Percentiles rank a stretch among this genome's conserved stretches.
These are phyloP conservation scores for Trametopsis cervina DNA, from an alignment of 768 basidiomycete genomes.

Conservation along the genomic window DNA sequence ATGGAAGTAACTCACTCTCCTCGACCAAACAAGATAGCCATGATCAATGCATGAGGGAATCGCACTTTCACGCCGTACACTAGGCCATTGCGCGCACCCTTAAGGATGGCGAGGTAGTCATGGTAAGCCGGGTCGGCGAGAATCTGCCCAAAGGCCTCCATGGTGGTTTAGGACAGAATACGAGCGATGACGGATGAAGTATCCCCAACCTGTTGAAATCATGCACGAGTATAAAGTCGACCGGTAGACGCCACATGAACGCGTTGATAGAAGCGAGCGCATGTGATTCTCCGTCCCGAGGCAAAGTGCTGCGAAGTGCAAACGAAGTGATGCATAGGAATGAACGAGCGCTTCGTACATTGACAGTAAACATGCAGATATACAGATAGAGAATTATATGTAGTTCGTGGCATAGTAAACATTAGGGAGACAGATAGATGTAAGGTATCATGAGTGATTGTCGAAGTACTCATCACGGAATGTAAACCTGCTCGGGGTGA, in stretches of 20 bases:
- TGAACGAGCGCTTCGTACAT: too few relatives aligned
- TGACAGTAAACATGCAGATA: too few relatives aligned
- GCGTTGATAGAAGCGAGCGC: not conserved
- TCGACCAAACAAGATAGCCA: slow-evolving; percentile 90
- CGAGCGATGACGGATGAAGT: not conserved
- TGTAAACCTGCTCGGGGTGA: slow-evolving; percentile 35
- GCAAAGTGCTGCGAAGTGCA: too few relatives aligned
- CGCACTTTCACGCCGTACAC: slow-evolving; percentile 89
- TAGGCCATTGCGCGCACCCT: slow-evolving; percentile 88
- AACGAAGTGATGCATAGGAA: too few relatives aligned
- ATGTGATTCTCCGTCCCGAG: not conserved
- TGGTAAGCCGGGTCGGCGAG: slow-evolving; percentile 67
- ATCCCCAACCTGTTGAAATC: not conserved
- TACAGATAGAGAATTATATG: too few relatives aligned
- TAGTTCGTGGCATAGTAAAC: too few relatives aligned
- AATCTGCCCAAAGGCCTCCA: slow-evolving; percentile 21
- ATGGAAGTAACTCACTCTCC: slow-evolving; percentile 62
- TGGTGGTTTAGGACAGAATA: not conserved
- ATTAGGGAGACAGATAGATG: too few relatives aligned
- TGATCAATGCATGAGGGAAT: slow-evolving; percentile 94
- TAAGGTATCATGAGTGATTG: too few relatives aligned
- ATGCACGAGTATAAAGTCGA: not conserved
- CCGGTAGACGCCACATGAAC: not conserved
- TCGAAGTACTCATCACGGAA: slow-evolving; percentile 57
- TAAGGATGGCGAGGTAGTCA: slow-evolving; percentile 87